Base-by-base conservation (phyloP, 768 basidiomycete genomes). In the Zangia roseola region DNA sequence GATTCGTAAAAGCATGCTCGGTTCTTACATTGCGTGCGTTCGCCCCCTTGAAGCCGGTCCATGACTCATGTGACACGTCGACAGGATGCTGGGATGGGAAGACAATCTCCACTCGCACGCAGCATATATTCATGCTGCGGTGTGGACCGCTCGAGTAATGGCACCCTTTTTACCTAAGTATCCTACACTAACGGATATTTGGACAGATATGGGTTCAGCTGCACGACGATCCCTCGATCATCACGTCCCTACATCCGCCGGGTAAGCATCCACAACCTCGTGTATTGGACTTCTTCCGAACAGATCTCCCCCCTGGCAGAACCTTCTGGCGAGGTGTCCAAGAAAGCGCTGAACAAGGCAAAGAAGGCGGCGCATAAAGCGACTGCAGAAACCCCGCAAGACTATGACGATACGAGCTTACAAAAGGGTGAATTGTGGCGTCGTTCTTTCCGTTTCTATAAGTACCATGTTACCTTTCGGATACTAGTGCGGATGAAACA, bases 261-360 rank as follows among this genome's bases (percentile, higher is more conserved):
- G 70, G 77, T 76, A 58, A 53, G 46, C 33, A 30, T 40, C 26
- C 6, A 28, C 10, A 20, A 37, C 6, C 36, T 49, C 19, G 77
- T 58, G 17, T 66, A 69, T 10, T 21, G 31, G n/a, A 19, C 26
- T 65, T 82, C 19, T 33, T 47, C 13, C 9, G 38, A 21, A 54
- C 42, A 28, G 23, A 55, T 34, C 34, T 19, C 23, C 19, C 23
- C 19, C 26, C 16, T 26, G 19, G 23, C 50, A 60, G 64, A 62
- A 47, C 28, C 43, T 6, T 34, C 52, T 9, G 28, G 47, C 8
- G 64, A 67, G 33, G 34, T 52, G 5, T 85, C 84, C 68, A 90
- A 89, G 67, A 90, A 91, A 63, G 87, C 87, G 0, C 84, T 84
- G 64, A 91, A 90, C 69, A 92, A 88, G 66, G 89, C 88, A 12